A percentile compares a stretch with the other conserved stretches of the same genome.
Conservation (phyloP, 2,329 filamentous ascomycete genomes). For the Exophiala dermatitidis region DNA sequence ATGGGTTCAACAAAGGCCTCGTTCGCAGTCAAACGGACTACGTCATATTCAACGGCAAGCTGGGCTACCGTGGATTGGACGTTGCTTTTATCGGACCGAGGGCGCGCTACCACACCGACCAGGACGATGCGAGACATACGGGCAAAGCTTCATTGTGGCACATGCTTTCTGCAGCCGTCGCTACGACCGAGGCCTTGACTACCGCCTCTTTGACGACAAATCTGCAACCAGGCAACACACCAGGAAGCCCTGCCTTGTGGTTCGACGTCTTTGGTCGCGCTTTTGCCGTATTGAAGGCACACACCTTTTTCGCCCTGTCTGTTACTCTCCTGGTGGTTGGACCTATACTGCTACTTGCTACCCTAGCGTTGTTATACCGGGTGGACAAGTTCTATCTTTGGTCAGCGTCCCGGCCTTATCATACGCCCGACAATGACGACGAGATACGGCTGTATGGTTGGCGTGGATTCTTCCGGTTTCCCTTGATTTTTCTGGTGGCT, state of each 20-base stretch:
- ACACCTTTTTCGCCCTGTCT: conserved; percentile 81
- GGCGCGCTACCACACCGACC: conserved; percentile 79
- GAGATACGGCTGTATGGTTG: conserved; percentile 63
- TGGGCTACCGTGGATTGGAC: conserved; percentile 81
- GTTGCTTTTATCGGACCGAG: conserved; percentile 85
- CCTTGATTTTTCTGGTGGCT: conserved; percentile 63
- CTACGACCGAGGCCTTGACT: conserved; percentile 65
- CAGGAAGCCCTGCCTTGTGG: conserved; percentile 62
- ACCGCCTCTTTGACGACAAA: conserved; percentile 46
- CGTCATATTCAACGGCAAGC: conserved; percentile 66
- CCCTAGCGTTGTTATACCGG: conserved; percentile 62
- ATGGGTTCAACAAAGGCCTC: conserved; percentile 72
- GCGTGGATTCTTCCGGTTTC: conserved; percentile 78
- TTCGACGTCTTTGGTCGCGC: conserved; percentile 81
- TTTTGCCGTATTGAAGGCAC: conserved; percentile 71
- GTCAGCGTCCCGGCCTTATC: conserved; percentile 56
- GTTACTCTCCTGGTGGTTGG: conserved; percentile 73
- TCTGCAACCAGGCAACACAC: conserved; percentile 11
- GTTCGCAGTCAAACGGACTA: conserved; percentile 88
- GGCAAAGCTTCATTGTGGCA: conserved; percentile 68
- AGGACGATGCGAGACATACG: conserved; percentile 78
- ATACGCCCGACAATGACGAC: conserved; percentile 53
- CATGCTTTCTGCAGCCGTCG: conserved; percentile 80
- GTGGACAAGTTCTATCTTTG: conserved; percentile 86
- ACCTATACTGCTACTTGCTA: conserved; percentile 62